Percentiles rank a stretch among this genome's conserved stretches.
Conservation (phyloP, 345 rosid species). For the Arabidopsis suecica region DNA sequence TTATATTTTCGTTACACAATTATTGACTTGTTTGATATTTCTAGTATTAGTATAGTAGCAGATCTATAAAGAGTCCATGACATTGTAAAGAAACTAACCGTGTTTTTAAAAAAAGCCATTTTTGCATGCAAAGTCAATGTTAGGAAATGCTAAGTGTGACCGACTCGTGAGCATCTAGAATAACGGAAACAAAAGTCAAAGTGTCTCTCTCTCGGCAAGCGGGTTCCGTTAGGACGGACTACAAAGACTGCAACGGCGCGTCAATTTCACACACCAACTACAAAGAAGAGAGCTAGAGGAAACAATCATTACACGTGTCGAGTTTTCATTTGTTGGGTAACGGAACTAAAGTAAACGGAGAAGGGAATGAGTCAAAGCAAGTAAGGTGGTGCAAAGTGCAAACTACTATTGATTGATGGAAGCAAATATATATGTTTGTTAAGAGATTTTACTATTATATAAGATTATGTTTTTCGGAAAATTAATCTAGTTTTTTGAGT, state of each 20-base stretch:
- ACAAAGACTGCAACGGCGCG: constrained; percentile 20
- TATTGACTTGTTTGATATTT: constrained; percentile 7
- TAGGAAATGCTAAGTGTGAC: constrained; percentile 39
- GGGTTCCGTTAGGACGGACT: constrained; percentile 29
- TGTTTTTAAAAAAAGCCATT: not conserved
- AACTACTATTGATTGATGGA: not conserved
- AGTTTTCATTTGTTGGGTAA: not conserved
- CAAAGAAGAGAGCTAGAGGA: not conserved
- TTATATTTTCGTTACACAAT: not conserved
- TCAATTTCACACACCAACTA: constrained; percentile 24
- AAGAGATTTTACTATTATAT: too few relatives aligned
- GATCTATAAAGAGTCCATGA: not conserved
- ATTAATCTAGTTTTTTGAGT: not conserved
- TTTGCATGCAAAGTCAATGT: constrained; percentile 38
- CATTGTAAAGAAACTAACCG: not conserved
- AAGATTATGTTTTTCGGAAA: not conserved
- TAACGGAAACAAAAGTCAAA: constrained; percentile 38
- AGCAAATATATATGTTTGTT: too few relatives aligned
- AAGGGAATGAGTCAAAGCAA: constrained; percentile 10
- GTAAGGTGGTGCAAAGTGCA: not conserved
- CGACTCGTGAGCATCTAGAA: constrained; percentile 33
- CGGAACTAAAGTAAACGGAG: not conserved
- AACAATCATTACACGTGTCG: not conserved
- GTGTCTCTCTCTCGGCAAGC: constrained; percentile 15
- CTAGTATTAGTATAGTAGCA: not conserved